Evolutionary conservation across 1,139 yeast genomes (phyloP).

Genomic region (Saccharomycopsis hybrid): DNA sequence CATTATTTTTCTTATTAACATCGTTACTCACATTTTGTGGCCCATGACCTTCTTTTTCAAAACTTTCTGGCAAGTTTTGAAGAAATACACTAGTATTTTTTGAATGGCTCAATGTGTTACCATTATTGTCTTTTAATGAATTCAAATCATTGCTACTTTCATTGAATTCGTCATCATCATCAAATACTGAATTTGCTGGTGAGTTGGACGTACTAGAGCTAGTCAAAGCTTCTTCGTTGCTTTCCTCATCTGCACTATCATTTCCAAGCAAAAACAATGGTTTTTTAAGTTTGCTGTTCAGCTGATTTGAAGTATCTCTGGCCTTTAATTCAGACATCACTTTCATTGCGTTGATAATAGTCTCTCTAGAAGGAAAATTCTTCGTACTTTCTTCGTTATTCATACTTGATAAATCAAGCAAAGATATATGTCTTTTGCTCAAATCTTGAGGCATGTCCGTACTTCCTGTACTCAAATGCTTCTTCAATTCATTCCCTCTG

Average conservation of each 20-base stretch:
- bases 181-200: slow-evolving; percentile 10
- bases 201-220: neutral
- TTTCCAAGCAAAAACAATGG: slow-evolving; percentile 4
- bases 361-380: slow-evolving; percentile 19
- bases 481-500: too few species aligned
- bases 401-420: slow-evolving; percentile 24
- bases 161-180: slow-evolving; percentile 5
- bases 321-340: slow-evolving; percentile 1
- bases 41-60: neutral
- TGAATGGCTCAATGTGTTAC: neutral
- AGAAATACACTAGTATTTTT: too few species aligned
- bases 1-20: too few species aligned
- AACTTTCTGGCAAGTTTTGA: neutral
- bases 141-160: slow-evolving; percentile 19
- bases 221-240: neutral
- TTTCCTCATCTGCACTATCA: slow-evolving; percentile 3
- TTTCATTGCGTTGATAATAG: slow-evolving; percentile 18
- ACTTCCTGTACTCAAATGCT: too few species aligned
- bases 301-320: neutral
- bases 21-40: too few species aligned
- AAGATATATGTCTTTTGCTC: slow-evolving; percentile 23
- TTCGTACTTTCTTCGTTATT: slow-evolving; percentile 10
- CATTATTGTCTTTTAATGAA: slow-evolving; percentile 16
- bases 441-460: neutral
- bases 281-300: too few species aligned